Percentiles rank a stretch among this genome's conserved stretches.
phyloP scores from a whole-genome alignment of 176 grass and related monocot species.

The Cenchrus fungigraminus region DNA sequence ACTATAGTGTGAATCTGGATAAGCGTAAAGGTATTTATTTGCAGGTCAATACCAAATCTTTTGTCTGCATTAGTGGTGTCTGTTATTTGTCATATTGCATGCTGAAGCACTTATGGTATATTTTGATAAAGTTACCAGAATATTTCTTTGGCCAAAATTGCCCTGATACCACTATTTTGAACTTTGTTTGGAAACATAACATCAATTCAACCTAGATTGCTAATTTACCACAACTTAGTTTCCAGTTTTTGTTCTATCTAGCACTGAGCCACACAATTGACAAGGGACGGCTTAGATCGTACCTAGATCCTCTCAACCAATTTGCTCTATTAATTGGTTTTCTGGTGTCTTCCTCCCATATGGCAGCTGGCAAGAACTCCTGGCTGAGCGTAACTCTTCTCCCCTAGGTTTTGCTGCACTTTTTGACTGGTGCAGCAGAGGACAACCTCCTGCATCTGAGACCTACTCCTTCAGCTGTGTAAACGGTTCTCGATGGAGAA shows the following conservation, averaged over 20 bases:
- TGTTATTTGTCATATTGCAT: conserved; percentile 11
- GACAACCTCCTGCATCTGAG: background rate
- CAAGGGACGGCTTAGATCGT: background rate
- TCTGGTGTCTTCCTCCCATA: background rate
- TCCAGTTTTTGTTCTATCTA: background rate
- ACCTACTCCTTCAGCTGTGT: background rate
- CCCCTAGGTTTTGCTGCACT: background rate
- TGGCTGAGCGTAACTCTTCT: background rate
- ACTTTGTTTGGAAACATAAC: background rate
- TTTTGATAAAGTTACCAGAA: conserved; percentile 4
- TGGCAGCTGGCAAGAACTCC: background rate
- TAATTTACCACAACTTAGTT: background rate
- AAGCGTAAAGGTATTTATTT: conserved; percentile 83
- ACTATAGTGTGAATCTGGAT: conserved; percentile 81
- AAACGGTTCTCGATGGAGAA: background rate
- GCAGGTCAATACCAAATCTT: conserved; percentile 44
- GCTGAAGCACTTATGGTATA: background rate
- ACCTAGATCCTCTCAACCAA: background rate
- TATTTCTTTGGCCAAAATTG: conserved; percentile 2
- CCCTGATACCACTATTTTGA: background rate
- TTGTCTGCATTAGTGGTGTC: background rate
- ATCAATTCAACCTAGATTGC: background rate
- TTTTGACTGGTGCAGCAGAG: background rate
- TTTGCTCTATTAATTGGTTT: background rate
- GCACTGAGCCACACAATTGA: background rate